Evolutionary conservation across 768 basidiomycete species (phyloP), one percentile per base, ranked within the genome.

Genomic region (Xerocomellus intermedius): DNA sequence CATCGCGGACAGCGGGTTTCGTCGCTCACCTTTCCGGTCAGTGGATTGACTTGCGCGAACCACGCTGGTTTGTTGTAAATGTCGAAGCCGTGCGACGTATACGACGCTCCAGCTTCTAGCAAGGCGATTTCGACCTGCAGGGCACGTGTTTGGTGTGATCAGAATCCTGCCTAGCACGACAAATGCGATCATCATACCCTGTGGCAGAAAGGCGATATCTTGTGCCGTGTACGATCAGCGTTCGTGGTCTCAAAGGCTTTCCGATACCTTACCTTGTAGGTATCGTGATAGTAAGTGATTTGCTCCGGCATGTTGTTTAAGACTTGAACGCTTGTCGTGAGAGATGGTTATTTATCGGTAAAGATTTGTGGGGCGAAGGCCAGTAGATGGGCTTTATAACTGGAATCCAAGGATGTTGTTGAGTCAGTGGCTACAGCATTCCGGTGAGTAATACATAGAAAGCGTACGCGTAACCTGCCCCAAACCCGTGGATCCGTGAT

Each of bases 41-140:
- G 79, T 0, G 85, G 82, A 64, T 87, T 89, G 22, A 85, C 77
- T 54, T 81, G 75, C 0, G 80, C 74, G 62, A 84, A 87, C 85
- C 85, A 87, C 50, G 77, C 79, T 1, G 85, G 85, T 69, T 87
- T 89, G 70, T 83, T 82, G 58, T 58, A 49, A 16, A 87, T 68
- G 53, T 86, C 81, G 43, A 88, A 77, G 58, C 84, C 79, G 48
- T 70, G 82, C 4, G 77, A 68, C 10, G 71, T 81, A 65, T 74
- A 82, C 1, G 76, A 58, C 14, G 79, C 72, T 4, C 77, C 74
- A 1, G 80, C 74, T 60, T 87, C 85, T 8, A 76, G 69, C 17
- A 88, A 73, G 0, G 85, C 84, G 19, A 88, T 69, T 57, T 85
- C 80, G 9, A 76, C 76, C 81, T 86, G 56, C 16, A 8, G 9